A percentile compares a stretch with the other conserved stretches of the same genome.
Conservation (phyloP, 2,329 filamentous ascomycete genomes). For the Annulohypoxylon truncatum region DNA sequence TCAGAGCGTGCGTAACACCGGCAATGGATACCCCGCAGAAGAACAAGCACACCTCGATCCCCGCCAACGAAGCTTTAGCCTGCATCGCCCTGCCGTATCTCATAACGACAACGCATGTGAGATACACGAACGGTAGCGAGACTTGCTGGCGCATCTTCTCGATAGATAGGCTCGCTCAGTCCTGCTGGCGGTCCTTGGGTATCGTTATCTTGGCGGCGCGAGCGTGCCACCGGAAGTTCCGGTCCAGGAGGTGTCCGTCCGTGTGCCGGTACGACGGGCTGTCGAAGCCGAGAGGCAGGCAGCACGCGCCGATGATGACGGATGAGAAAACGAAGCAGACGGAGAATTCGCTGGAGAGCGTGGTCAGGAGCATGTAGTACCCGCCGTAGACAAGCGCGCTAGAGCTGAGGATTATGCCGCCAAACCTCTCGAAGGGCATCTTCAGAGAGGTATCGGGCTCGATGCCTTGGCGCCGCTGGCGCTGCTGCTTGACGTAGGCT, state of each 20-base stretch:
- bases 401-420: constrained; percentile 44
- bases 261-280: constrained; percentile 23
- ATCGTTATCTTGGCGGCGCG: constrained; percentile 31
- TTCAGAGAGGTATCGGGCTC: constrained; percentile 34
- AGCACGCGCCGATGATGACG: constrained; percentile 30
- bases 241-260: constrained; percentile 36
- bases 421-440: constrained; percentile 44
- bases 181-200: constrained; percentile 31
- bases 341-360: constrained; percentile 39
- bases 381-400: constrained; percentile 44
- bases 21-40: constrained; percentile 41
- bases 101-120: constrained; percentile 32
- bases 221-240: constrained; percentile 43
- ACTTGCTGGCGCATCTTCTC: constrained; percentile 39
- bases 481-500: constrained; percentile 7
- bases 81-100: constrained; percentile 46
- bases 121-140: constrained; percentile 35
- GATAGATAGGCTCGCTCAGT: constrained; percentile 37
- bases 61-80: constrained; percentile 38
- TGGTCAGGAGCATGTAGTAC: constrained; percentile 45
- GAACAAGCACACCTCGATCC: constrained; percentile 36
- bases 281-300: constrained; percentile 26
- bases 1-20: constrained; percentile 31
- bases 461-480: background rate
- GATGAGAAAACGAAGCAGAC: constrained; percentile 29